Evolutionary conservation across 2,329 filamentous ascomycete species (phyloP), one percentile per base, ranked within the genome.

Genomic region (Xylariaceae sp.): DNA sequence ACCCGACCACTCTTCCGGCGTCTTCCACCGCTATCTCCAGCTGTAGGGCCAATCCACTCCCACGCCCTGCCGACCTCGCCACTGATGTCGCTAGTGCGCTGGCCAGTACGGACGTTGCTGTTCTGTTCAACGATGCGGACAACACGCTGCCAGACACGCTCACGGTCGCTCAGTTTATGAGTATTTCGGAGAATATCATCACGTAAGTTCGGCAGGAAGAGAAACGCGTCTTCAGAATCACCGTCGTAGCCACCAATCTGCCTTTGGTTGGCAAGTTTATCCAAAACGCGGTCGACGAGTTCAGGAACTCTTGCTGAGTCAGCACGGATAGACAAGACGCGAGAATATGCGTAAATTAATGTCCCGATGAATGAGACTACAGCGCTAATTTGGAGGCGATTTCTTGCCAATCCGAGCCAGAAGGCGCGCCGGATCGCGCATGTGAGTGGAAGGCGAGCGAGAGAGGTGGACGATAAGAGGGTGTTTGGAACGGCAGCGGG

Each of bases 181-280:
- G 96, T 86, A 28, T 87, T 83, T 17, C 93, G 80, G 38, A 99
- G 77, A 3, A 99, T 87, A 65, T 97, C 93, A 65, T 99, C 94
- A 54, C 94, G 81, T 48, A 99, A 75, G 67, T 97, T 94, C 1
- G 89, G 89, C 61, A 97, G 82, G 65, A 90, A 89, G 56, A 99
- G 82, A 73, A 89, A 96, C 1, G 86, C 79, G 56, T 97, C 92
- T 16, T 84, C 81, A 47, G 86, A 54, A 69, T 79, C 69, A 67
- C 54, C 54, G 36, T 84, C 67, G 69, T 83, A 85, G 56, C 91
- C 87, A n/a, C 93, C 73, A 5, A 38, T 10, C 56, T 89, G 86
- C 54, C 93, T 94, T 68, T 97, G 93, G 34, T 81, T 84, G 11
- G 89, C 87, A 14, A 99, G 81, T 42, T 90, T 83, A 62, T 92